Base-by-base conservation (phyloP, 345 rosid species). In the Lenwebbia sp. region DNA sequence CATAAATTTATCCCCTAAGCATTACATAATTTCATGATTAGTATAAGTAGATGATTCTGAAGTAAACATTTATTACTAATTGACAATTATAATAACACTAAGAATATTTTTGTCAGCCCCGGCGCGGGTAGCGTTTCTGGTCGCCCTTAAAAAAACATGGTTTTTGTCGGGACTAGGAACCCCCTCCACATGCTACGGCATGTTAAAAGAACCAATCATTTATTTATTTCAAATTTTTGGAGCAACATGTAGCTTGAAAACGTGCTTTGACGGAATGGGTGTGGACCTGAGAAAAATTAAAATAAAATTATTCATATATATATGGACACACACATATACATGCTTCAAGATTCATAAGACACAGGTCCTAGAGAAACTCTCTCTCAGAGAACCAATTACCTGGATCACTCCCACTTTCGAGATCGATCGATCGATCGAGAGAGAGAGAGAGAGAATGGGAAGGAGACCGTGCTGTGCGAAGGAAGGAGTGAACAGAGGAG, bases 401-500 rank as follows among this genome's bases (percentile, higher is more conserved):
- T 4, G 60, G 10, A 23, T 23, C 60, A 4, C 60, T 55, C 5
- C 10, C n/a, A 9, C 56, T 7, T 19, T 6, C 55, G 52, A 50
- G 52, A n/a, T n/a, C n/a, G n/a, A n/a, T n/a, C n/a, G n/a, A n/a
- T n/a, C 13, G 53, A 51, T 2, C 5, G 70, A 62, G 40, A 28
- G 65, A 58, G 33, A n/a, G 22, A 76, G 6, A 84, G 40, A 76
- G 17, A 44, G 40, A 82, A 90, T 90, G 92, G 89, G 88, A 19
- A 84, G 89, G 74, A 89, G 70, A 22, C 87, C 88, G 4, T 88
- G 88, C 57, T 88, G 91, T n/a, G 52, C 91, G 4, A 89, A 87
- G 47, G 89, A 82, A 52, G 89, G 87, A 49, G 76, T 89, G 83
- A 88, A 85, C 53, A 88, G 82, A 85, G 89, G 90, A 85, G 82